phyloP scores from a whole-genome alignment of 352 stramenopile species.

The Phytophthora kernoviae region DNA sequence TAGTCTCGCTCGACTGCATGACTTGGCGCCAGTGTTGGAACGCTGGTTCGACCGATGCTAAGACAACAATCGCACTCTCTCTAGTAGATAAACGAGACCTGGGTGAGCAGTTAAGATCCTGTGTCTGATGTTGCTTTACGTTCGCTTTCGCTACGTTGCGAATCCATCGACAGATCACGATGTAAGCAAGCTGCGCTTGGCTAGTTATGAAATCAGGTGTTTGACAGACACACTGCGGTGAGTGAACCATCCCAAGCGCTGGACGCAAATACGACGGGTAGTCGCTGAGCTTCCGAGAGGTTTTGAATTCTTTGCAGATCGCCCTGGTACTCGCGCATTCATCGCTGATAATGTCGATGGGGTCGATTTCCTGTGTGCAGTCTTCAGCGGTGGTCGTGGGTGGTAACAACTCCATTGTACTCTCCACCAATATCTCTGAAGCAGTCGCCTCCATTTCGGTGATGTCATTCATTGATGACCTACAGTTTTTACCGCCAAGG shows the following conservation, averaged over 20 bases:
- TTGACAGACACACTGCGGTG: conserved; percentile 34
- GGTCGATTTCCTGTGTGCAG: not conserved
- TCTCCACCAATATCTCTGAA: not conserved
- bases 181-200: conserved; percentile 17
- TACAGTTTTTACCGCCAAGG: conserved; percentile 6
- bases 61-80: conserved; percentile 9
- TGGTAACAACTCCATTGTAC: not conserved
- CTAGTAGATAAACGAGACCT: not conserved
- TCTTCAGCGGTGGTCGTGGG: not conserved
- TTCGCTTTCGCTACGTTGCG: conserved; percentile 8
- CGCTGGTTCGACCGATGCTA: conserved; percentile 22
- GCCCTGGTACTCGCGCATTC: not conserved
- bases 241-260: conserved; percentile 38
- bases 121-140: conserved; percentile 1
- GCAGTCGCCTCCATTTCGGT: conserved; percentile 6
- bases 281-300: conserved; percentile 7
- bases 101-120: not conserved
- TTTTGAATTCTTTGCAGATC: not conserved
- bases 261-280: conserved; percentile 37
- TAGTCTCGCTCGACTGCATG: not conserved
- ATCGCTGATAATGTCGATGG: not conserved
- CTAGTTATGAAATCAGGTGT: conserved; percentile 11
- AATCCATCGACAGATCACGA: conserved; percentile 42
- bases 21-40: conserved; percentile 28
- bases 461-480: not conserved